Percentiles rank a stretch among this genome's conserved stretches.
phyloP scores from a whole-genome alignment of 2,329 filamentous ascomycete species.

The Ophiostoma populinum region DNA sequence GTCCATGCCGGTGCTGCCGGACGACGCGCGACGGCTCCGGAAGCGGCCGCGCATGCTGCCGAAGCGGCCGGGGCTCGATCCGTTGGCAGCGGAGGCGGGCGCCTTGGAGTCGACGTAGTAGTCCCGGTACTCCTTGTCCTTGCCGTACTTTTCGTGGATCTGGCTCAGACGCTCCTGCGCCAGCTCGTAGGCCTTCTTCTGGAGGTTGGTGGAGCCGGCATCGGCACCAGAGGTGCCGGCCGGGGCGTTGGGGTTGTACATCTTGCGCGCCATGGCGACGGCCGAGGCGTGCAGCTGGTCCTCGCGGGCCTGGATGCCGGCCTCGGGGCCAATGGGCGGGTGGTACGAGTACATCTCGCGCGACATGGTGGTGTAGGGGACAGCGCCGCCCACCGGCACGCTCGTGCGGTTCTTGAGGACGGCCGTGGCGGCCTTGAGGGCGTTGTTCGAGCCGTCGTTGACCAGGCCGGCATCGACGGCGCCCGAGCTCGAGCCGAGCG shows the following conservation, averaged over 20 bases:
- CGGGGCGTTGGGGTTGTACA: conserved; percentile 39
- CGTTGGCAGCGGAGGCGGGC: conserved; percentile 10
- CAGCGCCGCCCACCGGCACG: conserved; percentile 42
- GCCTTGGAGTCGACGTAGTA: conserved; percentile 45
- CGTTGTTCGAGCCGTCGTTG: conserved; percentile 10
- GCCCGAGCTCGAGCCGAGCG: too few species aligned
- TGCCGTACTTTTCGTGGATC: conserved; percentile 53
- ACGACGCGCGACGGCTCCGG: conserved; percentile 43
- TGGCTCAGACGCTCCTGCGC: conserved; percentile 71
- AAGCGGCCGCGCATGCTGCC: conserved; percentile 30
- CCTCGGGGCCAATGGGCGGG: conserved; percentile 53
- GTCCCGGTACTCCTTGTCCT: conserved; percentile 47
- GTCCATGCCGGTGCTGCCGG: conserved; percentile 43
- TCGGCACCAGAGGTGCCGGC: conserved; percentile 7
- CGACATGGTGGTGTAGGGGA: conserved; percentile 49
- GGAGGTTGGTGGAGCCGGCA: conserved; percentile 44
- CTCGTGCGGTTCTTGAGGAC: conserved; percentile 34
- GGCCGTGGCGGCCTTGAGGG: conserved; percentile 50
- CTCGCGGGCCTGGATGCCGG: conserved; percentile 55
- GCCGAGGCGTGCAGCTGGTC: conserved; percentile 67
- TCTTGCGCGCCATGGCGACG: conserved; percentile 74
- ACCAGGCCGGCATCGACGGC: conserved; percentile 19
- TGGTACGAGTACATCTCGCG: conserved; percentile 62
- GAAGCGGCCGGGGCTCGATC: conserved; percentile 13
- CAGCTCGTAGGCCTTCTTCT: conserved; percentile 74